phyloP scores from a whole-genome alignment of 495 filamentous ascomycete species.

The Coniosporium apollinis region DNA sequence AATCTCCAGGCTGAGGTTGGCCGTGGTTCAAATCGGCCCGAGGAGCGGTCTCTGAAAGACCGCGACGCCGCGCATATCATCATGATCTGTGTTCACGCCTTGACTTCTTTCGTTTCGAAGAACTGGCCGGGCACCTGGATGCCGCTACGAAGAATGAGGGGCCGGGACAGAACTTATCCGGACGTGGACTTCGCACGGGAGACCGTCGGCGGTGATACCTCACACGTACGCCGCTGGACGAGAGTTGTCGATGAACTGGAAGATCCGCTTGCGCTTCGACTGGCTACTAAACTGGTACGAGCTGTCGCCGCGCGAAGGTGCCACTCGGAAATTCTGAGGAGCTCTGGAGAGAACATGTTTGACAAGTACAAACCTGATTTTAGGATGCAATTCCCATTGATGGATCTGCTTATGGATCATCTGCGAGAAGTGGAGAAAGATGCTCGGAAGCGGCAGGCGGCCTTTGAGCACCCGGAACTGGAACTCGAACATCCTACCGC shows the following conservation, averaged over 20 bases:
- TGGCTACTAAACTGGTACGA: slow-evolving; percentile 19
- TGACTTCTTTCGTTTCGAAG: slow-evolving; percentile 35
- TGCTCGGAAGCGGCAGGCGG: neutral
- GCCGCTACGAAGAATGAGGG: neutral
- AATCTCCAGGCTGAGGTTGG: neutral
- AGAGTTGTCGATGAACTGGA: slow-evolving; percentile 36
- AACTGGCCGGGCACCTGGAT: slow-evolving; percentile 17
- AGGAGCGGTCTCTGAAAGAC: slow-evolving; percentile 24
- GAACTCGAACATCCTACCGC: neutral
- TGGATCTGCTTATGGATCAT: neutral
- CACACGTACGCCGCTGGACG: neutral
- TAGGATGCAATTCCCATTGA: neutral
- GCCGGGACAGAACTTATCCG: neutral
- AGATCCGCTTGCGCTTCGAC: slow-evolving; percentile 40
- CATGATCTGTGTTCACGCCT: slow-evolving; percentile 37
- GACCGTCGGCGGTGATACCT: neutral
- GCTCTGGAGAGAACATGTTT: too few relatives aligned
- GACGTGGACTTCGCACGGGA: neutral
- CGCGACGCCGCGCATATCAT: slow-evolving; percentile 38
- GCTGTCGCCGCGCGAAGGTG: too few relatives aligned
- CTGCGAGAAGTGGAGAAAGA: neutral
- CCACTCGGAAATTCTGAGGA: too few relatives aligned
- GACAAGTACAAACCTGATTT: too few relatives aligned
- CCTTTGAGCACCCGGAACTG: neutral
- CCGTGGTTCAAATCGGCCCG: neutral